Evolutionary conservation across 345 rosid species (phyloP), one percentile per base, ranked within the genome.

Genomic region (Gynandropsis gynandra): DNA sequence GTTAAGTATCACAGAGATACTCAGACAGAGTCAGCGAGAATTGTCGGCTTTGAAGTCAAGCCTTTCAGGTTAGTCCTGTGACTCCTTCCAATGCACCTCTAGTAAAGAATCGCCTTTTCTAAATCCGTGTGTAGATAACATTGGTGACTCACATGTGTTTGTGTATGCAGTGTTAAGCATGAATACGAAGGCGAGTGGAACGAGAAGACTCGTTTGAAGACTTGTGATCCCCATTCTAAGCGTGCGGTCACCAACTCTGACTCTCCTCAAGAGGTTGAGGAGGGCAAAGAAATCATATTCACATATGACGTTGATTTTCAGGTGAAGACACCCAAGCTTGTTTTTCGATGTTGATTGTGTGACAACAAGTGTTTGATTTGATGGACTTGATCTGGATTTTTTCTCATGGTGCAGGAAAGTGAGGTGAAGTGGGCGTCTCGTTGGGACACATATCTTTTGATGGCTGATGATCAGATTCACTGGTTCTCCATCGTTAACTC

Each of bases 401-500:
- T 34, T 34, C 7, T 36, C 11, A 4, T n/a, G 10, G 10, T 69
- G 50, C 77, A 85, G 82, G 94, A 80, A 56, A 89, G 96, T 66
- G 85, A 81, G 40, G 81, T 89, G 53, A 89, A 83, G 74, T 89
- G 97, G 97, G 96, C 88, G 5, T 89, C 86, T 10, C 75, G 97
- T 16, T 86, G 97, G 97, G 97, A 89, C 67, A 76, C 97, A 9
- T 89, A 89, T 67, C 96, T 86, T 43, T 60, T 83, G 42, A 86
- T 86, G 97, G 81, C 84, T 27, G 97, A 89, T 61, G 94, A 86
- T 71, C 90, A 89, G 70, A 89, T 89, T 52, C 96, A 89, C 54
- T 89, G 97, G 96, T 86, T 89, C 72, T 89, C 96, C 0, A 78
- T 89, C 2, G 83, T 89, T 52, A 89, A 89, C 54, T 89, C 97